A percentile compares a stretch with the other conserved stretches of the same genome.
These are phyloP conservation scores for Cudoniella acicularis DNA, from an alignment of 495 filamentous ascomycete genomes.

Conservation along the genomic window DNA sequence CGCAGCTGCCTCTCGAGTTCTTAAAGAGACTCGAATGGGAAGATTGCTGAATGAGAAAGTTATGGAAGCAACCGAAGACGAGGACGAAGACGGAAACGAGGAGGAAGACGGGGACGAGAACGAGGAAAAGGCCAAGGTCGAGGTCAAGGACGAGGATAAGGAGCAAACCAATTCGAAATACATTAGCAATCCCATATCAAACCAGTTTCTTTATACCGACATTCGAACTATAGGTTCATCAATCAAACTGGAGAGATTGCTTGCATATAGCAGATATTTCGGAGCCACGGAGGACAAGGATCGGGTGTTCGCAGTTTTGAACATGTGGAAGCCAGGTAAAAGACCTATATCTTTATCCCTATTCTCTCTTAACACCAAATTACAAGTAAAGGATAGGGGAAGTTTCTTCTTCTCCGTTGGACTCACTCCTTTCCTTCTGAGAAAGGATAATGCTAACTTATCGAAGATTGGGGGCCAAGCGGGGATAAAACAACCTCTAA, in stretches of 20 bases:
- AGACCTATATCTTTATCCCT: too few species aligned
- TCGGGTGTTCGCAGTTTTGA: conserved; percentile 13
- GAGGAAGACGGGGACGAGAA: too few species aligned
- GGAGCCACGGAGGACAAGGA: conserved; percentile 13
- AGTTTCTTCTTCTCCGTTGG: too few species aligned
- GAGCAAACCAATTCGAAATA: not conserved
- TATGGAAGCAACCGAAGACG: not conserved
- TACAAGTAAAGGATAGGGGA: too few species aligned
- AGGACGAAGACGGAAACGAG: too few species aligned
- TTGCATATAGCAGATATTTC: conserved; percentile 14
- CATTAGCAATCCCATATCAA: conserved; percentile 13
- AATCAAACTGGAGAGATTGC: conserved; percentile 9
- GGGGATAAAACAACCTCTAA: not conserved
- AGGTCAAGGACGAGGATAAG: too few species aligned
- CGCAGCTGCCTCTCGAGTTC: conserved; percentile 3
- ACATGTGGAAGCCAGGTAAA: conserved; percentile 12
- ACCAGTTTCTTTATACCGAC: conserved; percentile 14
- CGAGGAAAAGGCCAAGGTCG: too few species aligned
- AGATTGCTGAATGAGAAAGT: not conserved
- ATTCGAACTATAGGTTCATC: not conserved
- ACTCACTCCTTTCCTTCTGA: too few species aligned
- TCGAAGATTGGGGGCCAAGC: not conserved
- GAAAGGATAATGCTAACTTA: too few species aligned
- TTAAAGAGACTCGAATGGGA: conserved; percentile 12
- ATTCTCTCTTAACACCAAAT: too few species aligned